Evolutionary conservation across 768 basidiomycete species (phyloP).

Genomic region (Boletus rex-veris): DNA sequence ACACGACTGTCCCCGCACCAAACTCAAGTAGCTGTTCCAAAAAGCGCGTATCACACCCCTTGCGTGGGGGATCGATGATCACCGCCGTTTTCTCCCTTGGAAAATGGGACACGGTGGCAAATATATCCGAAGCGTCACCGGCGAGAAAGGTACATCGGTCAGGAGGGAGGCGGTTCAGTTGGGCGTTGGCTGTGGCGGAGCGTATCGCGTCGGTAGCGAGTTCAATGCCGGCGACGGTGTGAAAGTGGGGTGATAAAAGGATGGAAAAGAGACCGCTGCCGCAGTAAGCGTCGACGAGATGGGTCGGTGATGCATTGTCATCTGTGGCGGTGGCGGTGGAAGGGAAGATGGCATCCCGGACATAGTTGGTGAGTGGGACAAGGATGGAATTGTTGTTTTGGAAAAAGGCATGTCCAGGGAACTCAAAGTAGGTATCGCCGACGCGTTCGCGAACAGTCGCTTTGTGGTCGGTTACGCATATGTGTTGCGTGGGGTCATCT

Average conservation of each 20-base stretch:
- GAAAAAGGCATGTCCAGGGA: conserved; percentile 88
- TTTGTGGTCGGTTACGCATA: conserved; percentile 84
- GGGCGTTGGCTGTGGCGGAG: conserved; percentile 62
- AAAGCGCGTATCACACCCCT: conserved; percentile 84
- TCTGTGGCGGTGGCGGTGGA: conserved; percentile 4
- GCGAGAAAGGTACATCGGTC: conserved; percentile 63
- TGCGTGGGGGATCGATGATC: conserved; percentile 88
- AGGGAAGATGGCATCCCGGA: conserved; percentile 66
- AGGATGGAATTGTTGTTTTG: conserved; percentile 98
- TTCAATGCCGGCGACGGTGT: conserved; percentile 83
- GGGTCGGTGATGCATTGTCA: conserved; percentile 46
- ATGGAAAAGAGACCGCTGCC: conserved; percentile 87
- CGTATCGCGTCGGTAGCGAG: conserved; percentile 71
- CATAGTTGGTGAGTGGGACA: conserved; percentile 78
- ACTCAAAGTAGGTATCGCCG: conserved; percentile 78
- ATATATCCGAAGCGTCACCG: conserved; percentile 88
- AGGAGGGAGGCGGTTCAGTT: conserved; percentile 54
- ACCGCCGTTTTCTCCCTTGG: conserved; percentile 65
- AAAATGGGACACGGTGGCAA: conserved; percentile 60
- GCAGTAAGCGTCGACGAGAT: conserved; percentile 95
- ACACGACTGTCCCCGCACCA: conserved; percentile 66
- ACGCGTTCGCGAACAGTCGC: conserved; percentile 80
- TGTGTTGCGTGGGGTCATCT: conserved; percentile 51
- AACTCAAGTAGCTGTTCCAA: conserved; percentile 75
- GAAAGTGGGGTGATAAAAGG: conserved; percentile 72